Evolutionary conservation across 352 stramenopile genomes (phyloP).

Genomic region (Phytophthora parvispora): DNA sequence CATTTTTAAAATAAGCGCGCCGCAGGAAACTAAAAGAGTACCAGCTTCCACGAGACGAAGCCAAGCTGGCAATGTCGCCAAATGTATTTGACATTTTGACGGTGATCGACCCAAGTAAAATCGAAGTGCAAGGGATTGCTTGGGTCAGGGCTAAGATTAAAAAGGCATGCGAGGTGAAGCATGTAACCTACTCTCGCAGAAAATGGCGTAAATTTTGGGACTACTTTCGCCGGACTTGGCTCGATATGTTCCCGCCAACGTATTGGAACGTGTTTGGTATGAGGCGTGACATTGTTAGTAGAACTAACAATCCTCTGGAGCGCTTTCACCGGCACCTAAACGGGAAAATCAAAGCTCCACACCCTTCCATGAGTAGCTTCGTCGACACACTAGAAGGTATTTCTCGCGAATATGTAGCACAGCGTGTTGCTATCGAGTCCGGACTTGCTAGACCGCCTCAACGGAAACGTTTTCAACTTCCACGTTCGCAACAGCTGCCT

Average conservation of each 20-base stretch:
- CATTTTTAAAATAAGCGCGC: conserved; percentile 7
- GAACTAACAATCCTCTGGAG: conserved; percentile 5
- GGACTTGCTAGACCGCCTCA: neutral
- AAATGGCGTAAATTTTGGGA: conserved; percentile 7
- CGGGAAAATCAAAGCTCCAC: neutral
- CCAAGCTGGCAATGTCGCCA: neutral
- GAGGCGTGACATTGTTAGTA: neutral
- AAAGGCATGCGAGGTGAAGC: neutral
- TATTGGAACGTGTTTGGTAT: conserved; percentile 8
- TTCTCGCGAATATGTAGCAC: neutral
- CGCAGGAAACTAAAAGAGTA: conserved; percentile 5
- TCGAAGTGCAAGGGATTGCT: conserved; percentile 1
- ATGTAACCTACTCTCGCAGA: neutral
- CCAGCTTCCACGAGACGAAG: neutral
- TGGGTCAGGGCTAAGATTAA: conserved; percentile 11
- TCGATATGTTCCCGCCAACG: neutral
- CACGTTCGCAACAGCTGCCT: neutral
- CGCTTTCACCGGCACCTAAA: conserved; percentile 8
- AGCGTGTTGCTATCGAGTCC: neutral
- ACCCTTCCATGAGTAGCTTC: conserved; percentile 2
- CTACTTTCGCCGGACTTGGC: conserved; percentile 1
- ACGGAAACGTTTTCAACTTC: neutral
- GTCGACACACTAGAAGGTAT: neutral
- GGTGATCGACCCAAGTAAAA: conserved; percentile 1
- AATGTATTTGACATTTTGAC: conserved; percentile 6